phyloP scores from a whole-genome alignment of 768 basidiomycete species.

The Tricholoma saponaceum region DNA sequence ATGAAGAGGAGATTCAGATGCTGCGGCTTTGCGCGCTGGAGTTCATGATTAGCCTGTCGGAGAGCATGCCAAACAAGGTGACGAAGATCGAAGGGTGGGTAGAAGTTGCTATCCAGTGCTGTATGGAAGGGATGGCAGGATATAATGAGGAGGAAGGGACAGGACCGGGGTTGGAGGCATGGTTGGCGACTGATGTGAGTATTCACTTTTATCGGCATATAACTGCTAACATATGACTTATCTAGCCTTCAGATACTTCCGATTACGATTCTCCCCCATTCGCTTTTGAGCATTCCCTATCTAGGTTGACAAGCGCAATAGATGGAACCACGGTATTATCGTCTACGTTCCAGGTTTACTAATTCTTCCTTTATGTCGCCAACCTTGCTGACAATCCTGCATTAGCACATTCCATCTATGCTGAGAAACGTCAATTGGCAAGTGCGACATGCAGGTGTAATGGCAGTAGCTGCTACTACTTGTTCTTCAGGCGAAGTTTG shows the following conservation, averaged over 20 bases:
- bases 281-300: constrained; percentile 78
- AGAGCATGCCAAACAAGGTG: constrained; percentile 68
- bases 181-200: constrained; percentile 76
- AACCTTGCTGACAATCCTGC: neutral
- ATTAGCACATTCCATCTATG: constrained; percentile 73
- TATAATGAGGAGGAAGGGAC: constrained; percentile 50
- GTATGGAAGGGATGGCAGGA: constrained; percentile 79
- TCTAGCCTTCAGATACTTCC: constrained; percentile 58
- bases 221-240: constrained; percentile 1
- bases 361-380: neutral
- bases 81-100: constrained; percentile 68
- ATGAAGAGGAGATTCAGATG: too few species aligned
- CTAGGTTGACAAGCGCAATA: constrained; percentile 74
- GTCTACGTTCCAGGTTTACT: constrained; percentile 59
- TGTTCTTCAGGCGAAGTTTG: constrained; percentile 71
- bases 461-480: constrained; percentile 79
- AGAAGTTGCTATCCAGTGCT: constrained; percentile 62
- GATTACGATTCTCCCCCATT: constrained; percentile 62
- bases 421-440: constrained; percentile 81
- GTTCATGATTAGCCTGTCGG: constrained; percentile 75
- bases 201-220: constrained; percentile 1
- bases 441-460: constrained; percentile 77
- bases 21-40: neutral
- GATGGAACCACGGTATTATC: constrained; percentile 75
- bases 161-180: constrained; percentile 41